Percentiles rank a stretch among this genome's conserved stretches.
Evolutionary conservation across 495 filamentous ascomycete species (phyloP).

Genomic region (Neurospora cerealis): DNA sequence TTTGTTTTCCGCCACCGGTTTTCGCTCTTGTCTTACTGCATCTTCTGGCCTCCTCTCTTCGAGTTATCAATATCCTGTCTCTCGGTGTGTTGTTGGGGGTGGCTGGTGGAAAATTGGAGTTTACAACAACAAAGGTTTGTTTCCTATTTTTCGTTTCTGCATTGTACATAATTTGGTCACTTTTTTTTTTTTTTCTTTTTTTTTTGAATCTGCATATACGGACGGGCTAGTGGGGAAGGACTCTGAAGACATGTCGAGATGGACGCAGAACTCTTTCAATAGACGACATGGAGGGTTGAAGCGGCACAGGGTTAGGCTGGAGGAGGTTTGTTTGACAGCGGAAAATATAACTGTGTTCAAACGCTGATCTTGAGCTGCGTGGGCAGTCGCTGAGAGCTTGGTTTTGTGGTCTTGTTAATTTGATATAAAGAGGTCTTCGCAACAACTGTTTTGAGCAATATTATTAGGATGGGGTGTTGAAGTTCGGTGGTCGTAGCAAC

Average conservation of each 20-base stretch:
- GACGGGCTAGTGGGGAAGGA: not conserved
- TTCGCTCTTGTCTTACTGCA: not conserved
- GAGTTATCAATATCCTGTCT: not conserved
- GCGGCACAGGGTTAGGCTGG: not conserved
- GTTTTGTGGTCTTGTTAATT: not conserved
- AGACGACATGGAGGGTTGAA: not conserved
- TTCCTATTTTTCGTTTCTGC: not conserved
- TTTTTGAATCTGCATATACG: conserved; percentile 4
- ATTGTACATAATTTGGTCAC: conserved; percentile 6
- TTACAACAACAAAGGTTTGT: not conserved
- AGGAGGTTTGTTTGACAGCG: not conserved
- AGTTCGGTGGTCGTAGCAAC: not conserved
- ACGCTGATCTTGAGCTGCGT: not conserved
- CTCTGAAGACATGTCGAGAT: not conserved
- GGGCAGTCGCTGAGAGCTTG: not conserved
- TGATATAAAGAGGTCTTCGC: not conserved
- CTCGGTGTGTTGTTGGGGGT: conserved; percentile 3
- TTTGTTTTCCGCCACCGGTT: not conserved
- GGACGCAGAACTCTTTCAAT: not conserved
- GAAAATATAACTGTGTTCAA: not conserved
- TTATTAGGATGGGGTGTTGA: not conserved
- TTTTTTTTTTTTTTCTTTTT: not conserved
- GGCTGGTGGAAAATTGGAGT: not conserved
- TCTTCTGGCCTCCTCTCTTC: not conserved
- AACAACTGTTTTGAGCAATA: not conserved